Percentiles rank a stretch among this genome's conserved stretches.
phyloP scores from a whole-genome alignment of 371 early-diverging fungal species.

The Rhizomucor miehei region DNA sequence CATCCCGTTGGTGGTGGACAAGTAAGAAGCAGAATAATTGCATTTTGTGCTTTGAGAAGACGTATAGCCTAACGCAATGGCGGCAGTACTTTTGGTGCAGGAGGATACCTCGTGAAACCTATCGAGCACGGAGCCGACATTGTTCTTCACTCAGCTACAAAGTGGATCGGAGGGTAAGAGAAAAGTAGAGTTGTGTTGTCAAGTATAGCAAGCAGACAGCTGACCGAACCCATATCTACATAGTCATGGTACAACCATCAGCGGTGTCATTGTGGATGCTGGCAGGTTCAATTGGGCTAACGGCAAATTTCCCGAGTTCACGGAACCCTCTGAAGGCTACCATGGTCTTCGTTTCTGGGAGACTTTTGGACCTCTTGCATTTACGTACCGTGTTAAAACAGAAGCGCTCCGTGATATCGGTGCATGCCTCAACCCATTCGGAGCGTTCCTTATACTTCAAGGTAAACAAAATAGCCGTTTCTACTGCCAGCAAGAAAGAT shows the following conservation, averaged over 20 bases:
- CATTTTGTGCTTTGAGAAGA: not conserved
- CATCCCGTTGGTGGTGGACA: conserved; percentile 89
- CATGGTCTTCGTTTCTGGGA: conserved; percentile 88
- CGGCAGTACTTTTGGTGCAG: conserved; percentile 89
- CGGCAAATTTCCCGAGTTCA: conserved; percentile 84
- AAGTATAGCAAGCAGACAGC: not conserved
- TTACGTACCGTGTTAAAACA: conserved; percentile 70
- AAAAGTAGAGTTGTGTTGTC: not conserved
- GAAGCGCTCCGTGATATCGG: conserved; percentile 86
- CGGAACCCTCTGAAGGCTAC: conserved; percentile 80
- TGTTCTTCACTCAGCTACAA: conserved; percentile 86
- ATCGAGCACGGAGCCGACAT: conserved; percentile 92
- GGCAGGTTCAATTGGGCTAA: conserved; percentile 88
- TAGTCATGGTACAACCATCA: conserved; percentile 83
- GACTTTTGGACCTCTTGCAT: conserved; percentile 70
- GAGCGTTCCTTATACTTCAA: conserved; percentile 79
- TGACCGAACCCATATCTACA: not conserved
- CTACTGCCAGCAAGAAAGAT: too few relatives aligned
- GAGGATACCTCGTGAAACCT: conserved; percentile 82
- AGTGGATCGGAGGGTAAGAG: conserved; percentile 76
- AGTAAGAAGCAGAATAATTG: conserved; percentile 37
- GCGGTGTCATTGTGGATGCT: conserved; percentile 76
- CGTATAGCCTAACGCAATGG: too few relatives aligned
- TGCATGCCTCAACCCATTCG: conserved; percentile 82
- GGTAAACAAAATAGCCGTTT: conserved; percentile 46